These are phyloP conservation scores for Tremella mesenterica DNA, from an alignment of 768 basidiomycete species.

Conservation along the genomic window DNA sequence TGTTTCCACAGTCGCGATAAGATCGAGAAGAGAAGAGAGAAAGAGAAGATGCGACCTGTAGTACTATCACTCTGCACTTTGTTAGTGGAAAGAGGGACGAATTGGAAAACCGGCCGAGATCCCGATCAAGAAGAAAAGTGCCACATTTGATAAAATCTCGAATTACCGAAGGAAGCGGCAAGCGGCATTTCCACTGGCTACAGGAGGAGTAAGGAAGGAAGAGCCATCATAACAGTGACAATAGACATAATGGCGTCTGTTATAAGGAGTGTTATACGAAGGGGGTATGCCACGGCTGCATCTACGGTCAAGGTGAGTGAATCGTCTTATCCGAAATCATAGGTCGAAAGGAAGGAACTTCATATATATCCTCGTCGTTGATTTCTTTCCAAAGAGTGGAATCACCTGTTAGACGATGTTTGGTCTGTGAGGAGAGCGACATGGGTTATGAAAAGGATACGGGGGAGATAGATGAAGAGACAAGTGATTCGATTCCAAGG, in stretches of 20 bases:
- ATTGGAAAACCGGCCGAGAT: too few species aligned
- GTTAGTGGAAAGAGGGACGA: too few species aligned
- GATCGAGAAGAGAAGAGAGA: too few species aligned
- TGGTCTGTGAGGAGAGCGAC: not conserved
- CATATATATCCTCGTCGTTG: too few species aligned
- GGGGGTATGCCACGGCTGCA: conserved; percentile 40
- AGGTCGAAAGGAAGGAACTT: not conserved
- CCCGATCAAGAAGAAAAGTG: too few species aligned
- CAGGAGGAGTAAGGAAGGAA: not conserved
- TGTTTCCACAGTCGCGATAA: too few species aligned
- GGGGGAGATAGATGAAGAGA: not conserved
- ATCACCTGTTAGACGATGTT: not conserved
- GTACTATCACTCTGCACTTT: too few species aligned
- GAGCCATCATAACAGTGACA: not conserved
- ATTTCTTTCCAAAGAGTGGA: too few species aligned
- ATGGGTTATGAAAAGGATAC: not conserved
- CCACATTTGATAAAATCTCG: too few species aligned
- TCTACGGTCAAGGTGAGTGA: conserved; percentile 37
- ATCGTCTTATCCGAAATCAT: not conserved
- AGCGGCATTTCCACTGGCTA: too few species aligned
- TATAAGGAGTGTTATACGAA: conserved; percentile 32
- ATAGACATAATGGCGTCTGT: conserved; percentile 33
- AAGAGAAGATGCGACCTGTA: too few species aligned
- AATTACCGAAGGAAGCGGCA: too few species aligned
- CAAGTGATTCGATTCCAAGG: not conserved